Base-by-base conservation (phyloP, 306 rosid species). In the Cucurbita ficifolia region DNA sequence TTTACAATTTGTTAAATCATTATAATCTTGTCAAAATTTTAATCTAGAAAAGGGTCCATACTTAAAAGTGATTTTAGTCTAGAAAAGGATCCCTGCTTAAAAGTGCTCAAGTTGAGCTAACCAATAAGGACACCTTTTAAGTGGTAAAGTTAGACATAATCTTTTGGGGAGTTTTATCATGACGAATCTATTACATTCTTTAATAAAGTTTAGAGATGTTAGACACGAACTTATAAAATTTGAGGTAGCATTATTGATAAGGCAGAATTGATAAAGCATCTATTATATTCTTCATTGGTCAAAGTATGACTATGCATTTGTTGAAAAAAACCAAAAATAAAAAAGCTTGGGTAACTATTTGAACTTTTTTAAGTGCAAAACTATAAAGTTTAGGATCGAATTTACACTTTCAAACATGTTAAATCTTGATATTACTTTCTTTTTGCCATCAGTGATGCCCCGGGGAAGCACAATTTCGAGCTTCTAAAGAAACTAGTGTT, bases 391-490 rank as follows among this genome's bases (percentile, higher is more conserved):
- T 16, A 16, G 2, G 68, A 61, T 38, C 3, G 36, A 36, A 61
- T 46, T 17, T 22, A 45, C 11, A 3, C 49, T 45, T 48, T 67
- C 18, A 29, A 46, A 22, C 1, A 13, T 45, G 11, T 46, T 68
- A 24, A 24, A 68, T 21, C 2, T 8, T 22, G 42, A 45, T 38
- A 11, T 6, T 63, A 16, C 72, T 35, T 75, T 0, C 43, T 48
- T 54, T 7, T 33, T 46, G 35, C 6, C 49, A 21, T 33, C 79
- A 94, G 98, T 46, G 98, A 94, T 74, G 88, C 90, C 2, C 98
- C 97, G 0, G 96, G 97, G 75, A 86, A 83, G 77, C 98, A 94
- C 73, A 59, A 94, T 45, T 90, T 89, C 52, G 88, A 87, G 57
- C 78, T 94, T 5, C 68, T 94, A 33, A 90, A 43, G 81, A 94